Evolutionary conservation across 2,329 filamentous ascomycete genomes (phyloP), one percentile per base, ranked within the genome.

Genomic region (Colletotrichum liaoningense): DNA sequence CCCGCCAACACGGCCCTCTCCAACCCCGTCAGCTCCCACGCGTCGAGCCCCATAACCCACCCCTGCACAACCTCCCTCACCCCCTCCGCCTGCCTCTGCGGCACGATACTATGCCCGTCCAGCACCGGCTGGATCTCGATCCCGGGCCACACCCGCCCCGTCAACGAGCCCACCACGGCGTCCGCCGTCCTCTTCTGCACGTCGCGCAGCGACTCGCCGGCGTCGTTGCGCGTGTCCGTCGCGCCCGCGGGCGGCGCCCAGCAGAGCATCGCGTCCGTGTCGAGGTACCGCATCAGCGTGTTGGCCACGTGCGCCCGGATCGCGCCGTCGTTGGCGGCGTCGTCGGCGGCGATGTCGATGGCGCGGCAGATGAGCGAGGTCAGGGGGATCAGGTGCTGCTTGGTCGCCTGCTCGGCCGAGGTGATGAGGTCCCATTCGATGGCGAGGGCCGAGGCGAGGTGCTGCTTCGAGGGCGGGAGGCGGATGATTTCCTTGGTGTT

Each of bases 191-290:
- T 86, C 78, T 91, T 89, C 84, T 99, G 97, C 24, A 92, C 85
- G 58, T 93, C 88, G 19, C 95, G 88, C 65, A 99, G 87, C 8
- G 88, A 91, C 78, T 91, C 86, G 46, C 85, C 85, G 12, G 83
- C 82, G 5, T 86, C 86, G 68, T 87, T 86, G 56, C 81, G 82
- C 4, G 81, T 79, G 63, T 88, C 84, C 35, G 85, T 81, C 54
- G 91, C 83, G 46, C 86, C 83, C 1, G 88, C 85, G 2, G 86
- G 86, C 54, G 90, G 87, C 28, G 88, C 95, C 94, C 95, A 98
- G 88, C 96, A 98, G 1, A 99, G 90, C 46, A 98, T 85, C 0
- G 94, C 95, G 84, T 99, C 97, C 1, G 97, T 98, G 78, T 95
- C 92, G 30, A 99, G 89, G 82, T 98, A 98, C 59, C 93, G 90